Evolutionary conservation across 228 moss, liverwort and hornwort species (phyloP).

Genomic region (Sphagnum magellanicum): DNA sequence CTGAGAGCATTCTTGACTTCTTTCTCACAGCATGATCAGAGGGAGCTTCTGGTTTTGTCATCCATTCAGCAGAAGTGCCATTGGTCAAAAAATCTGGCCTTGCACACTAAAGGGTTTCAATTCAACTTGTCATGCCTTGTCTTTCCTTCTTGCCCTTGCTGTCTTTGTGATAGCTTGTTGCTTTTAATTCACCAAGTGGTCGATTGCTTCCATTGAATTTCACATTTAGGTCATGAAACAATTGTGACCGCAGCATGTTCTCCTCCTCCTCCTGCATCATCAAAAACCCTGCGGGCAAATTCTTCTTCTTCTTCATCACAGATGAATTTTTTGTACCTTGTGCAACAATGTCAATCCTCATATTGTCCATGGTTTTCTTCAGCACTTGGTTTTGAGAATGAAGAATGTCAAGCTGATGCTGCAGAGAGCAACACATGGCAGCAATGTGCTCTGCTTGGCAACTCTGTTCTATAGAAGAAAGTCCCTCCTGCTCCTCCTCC

Average conservation of each 20-base stretch:
- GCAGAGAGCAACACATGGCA: constrained; percentile 73
- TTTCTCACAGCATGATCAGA: constrained; percentile 20
- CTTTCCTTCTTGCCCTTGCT: constrained; percentile 5
- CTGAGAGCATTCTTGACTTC: constrained; percentile 43
- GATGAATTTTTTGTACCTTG: not conserved
- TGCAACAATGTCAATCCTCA: constrained; percentile 45
- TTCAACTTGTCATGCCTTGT: constrained; percentile 11
- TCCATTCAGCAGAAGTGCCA: not conserved
- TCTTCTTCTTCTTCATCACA: constrained; percentile 6
- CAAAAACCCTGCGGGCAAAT: constrained; percentile 18
- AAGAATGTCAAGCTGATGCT: constrained; percentile 71
- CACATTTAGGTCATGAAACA: constrained; percentile 78
- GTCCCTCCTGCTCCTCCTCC: not conserved
- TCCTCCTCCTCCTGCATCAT: constrained; percentile 48
- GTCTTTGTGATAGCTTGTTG: constrained; percentile 9
- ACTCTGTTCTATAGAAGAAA: constrained; percentile 29
- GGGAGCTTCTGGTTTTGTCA: constrained; percentile 6
- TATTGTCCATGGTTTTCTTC: constrained; percentile 71
- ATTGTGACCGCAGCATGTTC: constrained; percentile 67
- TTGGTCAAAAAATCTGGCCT: constrained; percentile 1
- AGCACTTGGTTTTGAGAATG: constrained; percentile 60
- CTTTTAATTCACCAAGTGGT: constrained; percentile 1
- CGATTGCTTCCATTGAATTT: constrained; percentile 31
- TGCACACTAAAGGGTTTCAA: constrained; percentile 1
- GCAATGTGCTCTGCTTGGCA: constrained; percentile 58